Base-by-base conservation (phyloP, 805 yeast species). In the Candida boleticola region DNA sequence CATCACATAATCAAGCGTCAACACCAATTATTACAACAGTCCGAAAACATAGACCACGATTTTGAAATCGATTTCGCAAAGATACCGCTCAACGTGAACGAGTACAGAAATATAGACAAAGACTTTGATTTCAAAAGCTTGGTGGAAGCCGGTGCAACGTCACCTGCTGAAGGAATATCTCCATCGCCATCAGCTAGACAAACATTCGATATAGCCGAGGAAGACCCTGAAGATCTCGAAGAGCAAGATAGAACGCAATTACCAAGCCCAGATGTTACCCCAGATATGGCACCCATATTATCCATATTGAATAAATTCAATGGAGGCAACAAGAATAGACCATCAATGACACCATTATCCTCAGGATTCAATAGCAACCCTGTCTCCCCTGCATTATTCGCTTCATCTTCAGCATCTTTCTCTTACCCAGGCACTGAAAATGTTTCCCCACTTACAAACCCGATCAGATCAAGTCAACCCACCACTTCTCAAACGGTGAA, bases 1-100 rank as follows among this genome's bases (percentile, higher is more conserved):
- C 89, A 85, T 57, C 69, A 74, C 42, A 73, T 80, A 9, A 71
- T 82, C 17, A 68, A 73, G 43, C 61, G 76, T 44, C 77, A 80
- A 56, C 73, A 73, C 45, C 54, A 68, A n/a, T 64, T 77, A 42
- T 57, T 79, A 51, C 35, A 31, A 11, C 44, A 51, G 19, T 39
- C 52, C 0, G 17, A 36, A 1, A 41, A 43, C 27, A 41, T 46
- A 3, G 40, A 45, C 29, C 65, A 69, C 62, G 48, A 60, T 11
- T 74, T 73, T 47, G 69, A 72, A 48, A 58, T 76, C 9, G 64
- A 61, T 6, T 82, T 80, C 55, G 71, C 82, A 11, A 64, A 71
- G 29, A 66, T 78, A n/a, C 80, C 79, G 23, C 64, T 82, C 14
- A 76, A 80, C 51, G 75, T 83, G 19, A 82, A 80, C 41, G 64